These are phyloP conservation scores for Daedaleopsis sinensis DNA, from an alignment of 768 basidiomycete species.

Conservation along the genomic window DNA sequence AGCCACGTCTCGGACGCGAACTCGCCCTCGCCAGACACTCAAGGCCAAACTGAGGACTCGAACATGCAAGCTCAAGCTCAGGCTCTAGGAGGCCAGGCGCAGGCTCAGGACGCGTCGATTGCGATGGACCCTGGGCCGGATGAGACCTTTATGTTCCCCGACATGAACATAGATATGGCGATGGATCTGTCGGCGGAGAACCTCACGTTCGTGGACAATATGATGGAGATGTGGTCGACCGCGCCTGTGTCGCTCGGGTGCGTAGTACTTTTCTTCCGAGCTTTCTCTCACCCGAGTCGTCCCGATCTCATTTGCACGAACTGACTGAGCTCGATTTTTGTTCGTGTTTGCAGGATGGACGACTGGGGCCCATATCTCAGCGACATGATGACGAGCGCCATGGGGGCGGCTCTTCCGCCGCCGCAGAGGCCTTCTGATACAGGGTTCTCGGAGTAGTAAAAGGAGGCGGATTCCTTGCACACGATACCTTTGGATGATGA, in stretches of 20 bases:
- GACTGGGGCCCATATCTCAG: slow-evolving; percentile 43
- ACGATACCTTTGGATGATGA: no score
- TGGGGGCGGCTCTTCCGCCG: no score
- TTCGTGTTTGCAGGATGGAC: slow-evolving; percentile 31
- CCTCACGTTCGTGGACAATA: slow-evolving; percentile 37
- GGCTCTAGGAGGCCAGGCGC: not conserved
- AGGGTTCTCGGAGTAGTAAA: no score
- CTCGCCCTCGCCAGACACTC: not conserved
- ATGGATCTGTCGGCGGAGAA: slow-evolving; percentile 1
- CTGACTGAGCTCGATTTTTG: no score
- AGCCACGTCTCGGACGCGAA: not conserved
- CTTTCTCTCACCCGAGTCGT: not conserved
- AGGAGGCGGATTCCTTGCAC: no score
- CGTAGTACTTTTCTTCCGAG: slow-evolving; percentile 27
- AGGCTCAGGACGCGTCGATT: not conserved
- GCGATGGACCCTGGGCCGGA: not conserved
- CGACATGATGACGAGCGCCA: not conserved
- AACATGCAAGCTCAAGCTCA: no score
- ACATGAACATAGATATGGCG: slow-evolving; percentile 19
- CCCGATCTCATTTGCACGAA: not conserved
- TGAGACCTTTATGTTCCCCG: not conserved
- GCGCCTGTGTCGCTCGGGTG: slow-evolving; percentile 63
- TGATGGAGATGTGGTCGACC: slow-evolving; percentile 62
- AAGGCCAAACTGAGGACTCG: no score
- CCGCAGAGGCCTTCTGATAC: no score